Evolutionary conservation across 805 yeast species (phyloP).

Genomic region (Groenewaldozyma tartarivorans): DNA sequence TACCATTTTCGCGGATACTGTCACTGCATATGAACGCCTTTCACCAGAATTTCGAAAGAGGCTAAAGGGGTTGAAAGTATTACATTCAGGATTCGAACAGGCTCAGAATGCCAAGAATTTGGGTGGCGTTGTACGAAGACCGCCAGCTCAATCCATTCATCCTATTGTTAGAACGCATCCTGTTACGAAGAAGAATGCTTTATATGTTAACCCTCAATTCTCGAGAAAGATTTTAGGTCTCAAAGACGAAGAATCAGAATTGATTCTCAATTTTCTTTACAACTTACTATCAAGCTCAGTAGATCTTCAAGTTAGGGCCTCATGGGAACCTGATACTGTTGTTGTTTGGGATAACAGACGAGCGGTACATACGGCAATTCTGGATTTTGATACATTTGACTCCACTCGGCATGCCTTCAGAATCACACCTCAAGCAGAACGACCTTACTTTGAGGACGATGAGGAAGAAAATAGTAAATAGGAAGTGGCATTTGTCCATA

Average conservation of each 20-base stretch:
- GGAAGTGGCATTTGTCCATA: too few relatives aligned
- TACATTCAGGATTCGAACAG: constrained; percentile 55
- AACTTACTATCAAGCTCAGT: constrained; percentile 40
- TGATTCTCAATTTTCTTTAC: constrained; percentile 36
- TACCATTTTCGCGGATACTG: constrained; percentile 63
- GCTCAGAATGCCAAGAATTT: constrained; percentile 26
- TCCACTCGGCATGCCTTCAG: constrained; percentile 54
- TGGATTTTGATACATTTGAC: constrained; percentile 49
- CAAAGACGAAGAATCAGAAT: constrained; percentile 57
- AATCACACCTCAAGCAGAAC: constrained; percentile 67
- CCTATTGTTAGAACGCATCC: constrained; percentile 55
- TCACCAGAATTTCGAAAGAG: constrained; percentile 55
- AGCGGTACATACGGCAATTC: constrained; percentile 55
- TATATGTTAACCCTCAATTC: constrained; percentile 48
- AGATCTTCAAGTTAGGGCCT: constrained; percentile 63
- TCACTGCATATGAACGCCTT: constrained; percentile 61
- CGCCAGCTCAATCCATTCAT: constrained; percentile 41
- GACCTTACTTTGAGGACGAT: constrained; percentile 21
- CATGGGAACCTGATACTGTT: constrained; percentile 62
- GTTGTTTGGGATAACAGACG: constrained; percentile 74
- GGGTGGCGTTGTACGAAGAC: constrained; percentile 36
- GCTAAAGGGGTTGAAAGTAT: constrained; percentile 50
- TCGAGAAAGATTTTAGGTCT: constrained; percentile 53
- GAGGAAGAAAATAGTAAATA: too few relatives aligned
- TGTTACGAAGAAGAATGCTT: constrained; percentile 47